Base-by-base conservation (phyloP, 805 yeast genomes). In the Starmerella sirachaensis region DNA sequence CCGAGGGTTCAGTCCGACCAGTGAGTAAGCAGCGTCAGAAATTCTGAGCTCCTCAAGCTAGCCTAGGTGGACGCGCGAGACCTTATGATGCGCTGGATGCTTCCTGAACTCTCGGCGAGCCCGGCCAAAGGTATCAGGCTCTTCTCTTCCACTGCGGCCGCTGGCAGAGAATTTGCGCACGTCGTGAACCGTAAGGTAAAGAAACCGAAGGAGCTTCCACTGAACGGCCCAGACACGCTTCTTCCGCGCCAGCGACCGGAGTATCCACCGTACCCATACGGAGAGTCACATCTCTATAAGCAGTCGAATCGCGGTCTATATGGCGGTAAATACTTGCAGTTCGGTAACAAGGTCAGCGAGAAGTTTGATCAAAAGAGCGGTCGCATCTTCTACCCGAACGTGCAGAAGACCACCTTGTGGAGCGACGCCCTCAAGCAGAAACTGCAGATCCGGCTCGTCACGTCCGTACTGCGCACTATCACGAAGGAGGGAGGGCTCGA, bases 401-500 rank as follows among this genome's bases (percentile, higher is more conserved):
- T 85, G 31, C 75, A 79, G 32, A 70, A 64, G 45, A 74, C 84
- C 54, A 70, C 68, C 22, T 62, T 91, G 31, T 88, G 94, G 91
- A 82, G 94, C 46, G 94, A 82, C 49, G 63, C 81, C 0, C 66
- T 91, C 51, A 62, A 74, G 41, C 66, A 65, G 48, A 59, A 64
- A 27, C 58, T 85, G 31, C 63, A 64, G 33, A 58, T 83, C 38
- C 74, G 69, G 42, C 74, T 85, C 24, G 76, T 85, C 6, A 72
- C 96, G 5, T 72, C 77, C 42, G 96, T 85, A 5, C 67, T 91
- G 54, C 74, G 77, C 52, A 85, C 96, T 0, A 78, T 91, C 42
- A 78, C 82, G 41, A 82, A 76, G 51, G 97, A 88, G 58, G 98
- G 98, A 45, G 98, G 99, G 5, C 66, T 91, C 40, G 99, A 91